Evolutionary conservation across 768 basidiomycete species (phyloP).

Genomic region (Aureoboletus auriporus): DNA sequence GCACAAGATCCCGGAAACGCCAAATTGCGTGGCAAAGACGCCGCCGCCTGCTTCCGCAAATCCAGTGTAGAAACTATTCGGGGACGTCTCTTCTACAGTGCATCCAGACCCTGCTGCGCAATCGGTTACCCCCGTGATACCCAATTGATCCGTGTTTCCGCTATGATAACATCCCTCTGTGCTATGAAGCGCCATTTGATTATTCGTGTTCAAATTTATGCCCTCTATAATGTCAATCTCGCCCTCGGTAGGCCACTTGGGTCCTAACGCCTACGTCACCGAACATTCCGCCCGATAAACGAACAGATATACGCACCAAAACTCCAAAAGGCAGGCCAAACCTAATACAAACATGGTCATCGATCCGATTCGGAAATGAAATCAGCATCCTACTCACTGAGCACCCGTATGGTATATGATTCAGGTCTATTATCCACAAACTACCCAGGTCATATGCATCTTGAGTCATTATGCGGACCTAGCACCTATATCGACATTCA

Average conservation of each 20-base stretch:
- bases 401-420: conserved; percentile 56
- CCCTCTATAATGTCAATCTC: conserved; percentile 63
- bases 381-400: conserved; percentile 34
- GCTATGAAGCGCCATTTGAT: conserved; percentile 59
- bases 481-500: not conserved
- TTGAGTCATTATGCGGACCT: conserved; percentile 45
- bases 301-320: conserved; percentile 15
- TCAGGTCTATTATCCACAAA: conserved; percentile 43
- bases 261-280: conserved; percentile 9
- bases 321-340: conserved; percentile 33
- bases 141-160: conserved; percentile 29
- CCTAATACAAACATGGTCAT: conserved; percentile 7
- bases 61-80: conserved; percentile 22
- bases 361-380: conserved; percentile 5
- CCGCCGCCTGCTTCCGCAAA: conserved; percentile 45
- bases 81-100: conserved; percentile 27
- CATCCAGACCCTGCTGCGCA: conserved; percentile 27
- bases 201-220: conserved; percentile 47
- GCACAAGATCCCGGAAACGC: conserved; percentile 48
- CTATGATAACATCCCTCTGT: conserved; percentile 35
- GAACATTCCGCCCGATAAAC: not conserved
- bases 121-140: conserved; percentile 22
- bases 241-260: conserved; percentile 42
- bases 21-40: conserved; percentile 69
- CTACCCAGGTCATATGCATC: conserved; percentile 42